Evolutionary conservation across 2,329 filamentous ascomycete genomes (phyloP).

Genomic region (Lojkania enalia): DNA sequence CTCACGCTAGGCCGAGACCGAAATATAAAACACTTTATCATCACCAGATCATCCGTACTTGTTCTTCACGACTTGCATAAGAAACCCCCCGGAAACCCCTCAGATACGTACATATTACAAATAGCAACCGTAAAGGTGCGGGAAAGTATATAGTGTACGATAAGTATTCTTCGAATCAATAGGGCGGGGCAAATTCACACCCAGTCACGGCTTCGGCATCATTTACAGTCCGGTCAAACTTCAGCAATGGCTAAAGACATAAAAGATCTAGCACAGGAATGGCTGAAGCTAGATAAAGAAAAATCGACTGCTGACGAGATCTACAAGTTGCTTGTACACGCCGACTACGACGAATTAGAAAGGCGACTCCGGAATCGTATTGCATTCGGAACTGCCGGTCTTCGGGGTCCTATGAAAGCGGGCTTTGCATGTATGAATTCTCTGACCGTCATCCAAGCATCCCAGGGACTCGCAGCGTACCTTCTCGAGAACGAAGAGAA

Average conservation of each 20-base stretch:
- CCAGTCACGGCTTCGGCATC: too few relatives aligned
- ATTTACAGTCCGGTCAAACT: too few relatives aligned
- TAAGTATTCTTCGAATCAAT: too few relatives aligned
- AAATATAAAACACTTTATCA: too few relatives aligned
- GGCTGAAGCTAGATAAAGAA: constrained; percentile 63
- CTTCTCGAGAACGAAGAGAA: constrained; percentile 52
- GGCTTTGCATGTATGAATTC: constrained; percentile 65
- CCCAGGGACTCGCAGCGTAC: constrained; percentile 66
- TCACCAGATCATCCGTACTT: too few relatives aligned
- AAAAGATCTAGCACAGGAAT: constrained; percentile 55
- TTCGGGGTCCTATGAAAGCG: constrained; percentile 67
- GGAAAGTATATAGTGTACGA: too few relatives aligned
- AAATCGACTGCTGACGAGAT: constrained; percentile 59
- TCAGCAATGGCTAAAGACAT: constrained; percentile 38
- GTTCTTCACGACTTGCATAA: too few relatives aligned
- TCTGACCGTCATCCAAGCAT: constrained; percentile 64
- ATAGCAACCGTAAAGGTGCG: too few relatives aligned
- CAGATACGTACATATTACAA: too few relatives aligned
- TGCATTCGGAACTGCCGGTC: constrained; percentile 64
- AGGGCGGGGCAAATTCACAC: too few relatives aligned
- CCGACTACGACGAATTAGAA: constrained; percentile 55
- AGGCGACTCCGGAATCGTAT: constrained; percentile 59
- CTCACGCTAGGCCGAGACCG: too few relatives aligned
- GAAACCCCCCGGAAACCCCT: too few relatives aligned
- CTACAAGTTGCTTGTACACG: constrained; percentile 52